Base-by-base conservation (phyloP, 2,329 filamentous ascomycete genomes). In the Phialemonium atrogriseum region DNA sequence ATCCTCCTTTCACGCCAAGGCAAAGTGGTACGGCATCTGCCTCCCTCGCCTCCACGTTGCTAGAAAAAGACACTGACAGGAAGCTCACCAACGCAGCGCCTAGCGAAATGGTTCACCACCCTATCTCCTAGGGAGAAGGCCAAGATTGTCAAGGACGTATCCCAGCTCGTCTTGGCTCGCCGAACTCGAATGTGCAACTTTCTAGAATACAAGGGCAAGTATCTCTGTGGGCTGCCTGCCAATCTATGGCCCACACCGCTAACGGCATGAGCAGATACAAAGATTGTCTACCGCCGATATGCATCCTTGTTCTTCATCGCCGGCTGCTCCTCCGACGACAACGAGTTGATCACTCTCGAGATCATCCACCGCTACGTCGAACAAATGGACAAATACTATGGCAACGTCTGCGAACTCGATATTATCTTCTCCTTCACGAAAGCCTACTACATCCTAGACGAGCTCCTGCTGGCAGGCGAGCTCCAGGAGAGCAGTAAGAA, bases 381-480 rank as follows among this genome's bases (percentile, higher is more conserved):
- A 62, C 91, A 98, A 65, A 98, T 98, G 91, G 91, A 98, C 72
- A 98, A 98, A 61, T 98, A 98, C 68, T 98, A 96, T 60, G 91
- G 91, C 60, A 98, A 98, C 59, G 91, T 98, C 38, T 98, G 91
- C 78, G 91, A 98, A 66, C 76, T 98, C 43, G 88, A 96, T 59
- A 95, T 96, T 62, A 98, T 98, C 59, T 98, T 98, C 75, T 96
- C 94, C 58, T 98, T 98, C 60, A 94, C 94, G 49, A 98, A 98
- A 62, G 91, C 91, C 38, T 98, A 98, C 62, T 98, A 96, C 62
- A 98, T 98, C 47, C 77, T 98, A 27, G 91, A 98, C 56, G 91
- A 98, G 64, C 73, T 98, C 40, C 70, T 98, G 44, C 70, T 98
- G 46, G 91, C 91, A 5, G 91, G 91, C 38, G 91, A 98, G 61